Percentiles rank a stretch among this genome's conserved stretches.
These are phyloP conservation scores for Trichophyton mentagrophytes DNA, from an alignment of 2,329 filamentous ascomycete genomes.

Conservation along the genomic window DNA sequence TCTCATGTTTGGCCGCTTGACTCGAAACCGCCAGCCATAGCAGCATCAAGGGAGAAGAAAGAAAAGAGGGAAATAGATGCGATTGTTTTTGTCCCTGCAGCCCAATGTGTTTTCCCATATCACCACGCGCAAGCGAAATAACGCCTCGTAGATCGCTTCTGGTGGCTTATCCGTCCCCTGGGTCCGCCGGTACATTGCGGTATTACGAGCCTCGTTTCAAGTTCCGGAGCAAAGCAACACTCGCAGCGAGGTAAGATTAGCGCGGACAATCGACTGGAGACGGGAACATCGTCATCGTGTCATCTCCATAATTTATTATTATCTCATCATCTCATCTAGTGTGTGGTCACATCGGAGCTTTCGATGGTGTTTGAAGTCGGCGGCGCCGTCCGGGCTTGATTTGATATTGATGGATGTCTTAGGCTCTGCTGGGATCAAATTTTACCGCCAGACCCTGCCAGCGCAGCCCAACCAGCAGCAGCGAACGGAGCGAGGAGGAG, in stretches of 20 bases:
- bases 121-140: slow-evolving; percentile 1
- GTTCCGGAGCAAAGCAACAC: not conserved
- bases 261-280: not conserved
- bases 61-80: not conserved
- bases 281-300: not conserved
- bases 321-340: not conserved
- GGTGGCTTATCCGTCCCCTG: slow-evolving; percentile 2
- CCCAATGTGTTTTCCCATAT: slow-evolving; percentile 2
- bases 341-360: not conserved
- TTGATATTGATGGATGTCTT: not conserved
- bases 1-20: not conserved
- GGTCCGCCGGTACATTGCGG: slow-evolving; percentile 1
- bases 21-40: not conserved
- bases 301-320: not conserved
- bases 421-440: not conserved
- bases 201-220: slow-evolving; percentile 4
- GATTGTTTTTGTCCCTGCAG: not conserved
- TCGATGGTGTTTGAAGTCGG: not conserved
- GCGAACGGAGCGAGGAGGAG: too few relatives aligned
- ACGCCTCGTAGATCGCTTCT: slow-evolving; percentile 2
- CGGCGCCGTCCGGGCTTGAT: not conserved
- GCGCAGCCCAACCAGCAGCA: not conserved
- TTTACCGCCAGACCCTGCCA: not conserved
- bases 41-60: not conserved
- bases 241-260: not conserved